Evolutionary conservation across 495 filamentous ascomycete species (phyloP).

Genomic region (Apiosordaria backusii): DNA sequence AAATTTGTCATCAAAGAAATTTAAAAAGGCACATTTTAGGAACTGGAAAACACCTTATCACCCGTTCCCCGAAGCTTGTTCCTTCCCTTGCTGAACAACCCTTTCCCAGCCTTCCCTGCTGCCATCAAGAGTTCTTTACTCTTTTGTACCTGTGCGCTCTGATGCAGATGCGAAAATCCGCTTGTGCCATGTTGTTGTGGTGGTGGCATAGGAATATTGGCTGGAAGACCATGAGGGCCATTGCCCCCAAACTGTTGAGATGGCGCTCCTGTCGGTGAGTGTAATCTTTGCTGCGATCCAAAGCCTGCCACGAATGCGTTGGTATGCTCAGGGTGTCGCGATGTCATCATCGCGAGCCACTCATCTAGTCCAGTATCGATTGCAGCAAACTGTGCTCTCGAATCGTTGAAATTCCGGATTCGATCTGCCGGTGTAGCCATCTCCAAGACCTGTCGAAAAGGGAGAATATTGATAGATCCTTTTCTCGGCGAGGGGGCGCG

Average conservation of each 20-base stretch:
- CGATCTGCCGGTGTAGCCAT: conserved; percentile 59
- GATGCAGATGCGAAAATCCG: conserved; percentile 32
- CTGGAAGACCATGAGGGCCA: conserved; percentile 23
- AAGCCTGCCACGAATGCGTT: conserved; percentile 33
- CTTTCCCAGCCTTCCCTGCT: conserved; percentile 81
- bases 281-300: conserved; percentile 21
- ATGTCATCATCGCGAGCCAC: conserved; percentile 59
- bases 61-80: conserved; percentile 68
- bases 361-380: conserved; percentile 69
- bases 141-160: conserved; percentile 57
- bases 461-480: conserved; percentile 41
- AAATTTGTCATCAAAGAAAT: background rate
- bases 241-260: conserved; percentile 19
- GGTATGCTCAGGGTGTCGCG: conserved; percentile 37
- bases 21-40: conserved; percentile 11
- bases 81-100: conserved; percentile 79
- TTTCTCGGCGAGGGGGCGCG: conserved; percentile 8
- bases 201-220: conserved; percentile 27
- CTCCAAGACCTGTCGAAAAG: conserved; percentile 71
- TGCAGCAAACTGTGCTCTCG: conserved; percentile 63
- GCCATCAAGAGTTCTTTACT: conserved; percentile 82
- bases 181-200: conserved; percentile 23
- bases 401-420: conserved; percentile 64
- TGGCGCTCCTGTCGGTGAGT: conserved; percentile 37
- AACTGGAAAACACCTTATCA: conserved; percentile 73